These are phyloP conservation scores for Yamadazyma mexicana DNA, from an alignment of 1,139 yeast genomes.

Conservation along the genomic window DNA sequence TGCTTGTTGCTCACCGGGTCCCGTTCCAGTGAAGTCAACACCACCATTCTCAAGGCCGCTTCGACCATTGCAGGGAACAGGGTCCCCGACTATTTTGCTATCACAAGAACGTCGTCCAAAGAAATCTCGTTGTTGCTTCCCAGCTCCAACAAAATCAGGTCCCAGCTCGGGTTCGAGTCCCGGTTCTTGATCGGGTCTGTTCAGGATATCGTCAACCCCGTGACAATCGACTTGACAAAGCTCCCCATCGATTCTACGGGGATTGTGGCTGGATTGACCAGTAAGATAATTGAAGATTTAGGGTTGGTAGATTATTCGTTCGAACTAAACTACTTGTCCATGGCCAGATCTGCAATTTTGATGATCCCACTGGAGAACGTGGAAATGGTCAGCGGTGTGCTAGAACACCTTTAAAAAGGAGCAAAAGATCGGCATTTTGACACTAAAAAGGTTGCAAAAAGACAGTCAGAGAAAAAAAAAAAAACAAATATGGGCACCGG, in stretches of 20 bases:
- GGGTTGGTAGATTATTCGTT: constrained; percentile 23
- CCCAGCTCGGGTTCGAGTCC: constrained; percentile 41
- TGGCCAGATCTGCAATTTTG: constrained; percentile 62
- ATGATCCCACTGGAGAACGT: constrained; percentile 58
- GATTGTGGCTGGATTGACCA: constrained; percentile 67
- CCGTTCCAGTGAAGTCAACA: constrained; percentile 47
- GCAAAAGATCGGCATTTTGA: too few species aligned
- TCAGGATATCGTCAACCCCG: constrained; percentile 58
- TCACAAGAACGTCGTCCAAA: constrained; percentile 54
- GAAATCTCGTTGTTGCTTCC: constrained; percentile 60
- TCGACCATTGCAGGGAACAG: constrained; percentile 27
- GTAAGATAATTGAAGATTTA: constrained; percentile 41
- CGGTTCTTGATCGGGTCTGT: constrained; percentile 55
- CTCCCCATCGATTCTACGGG: constrained; percentile 66
- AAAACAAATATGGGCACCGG: too few species aligned
- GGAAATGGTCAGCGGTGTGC: constrained; percentile 17
- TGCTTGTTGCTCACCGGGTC: constrained; percentile 63
- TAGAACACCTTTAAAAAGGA: too few species aligned
- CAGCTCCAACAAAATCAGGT: constrained; percentile 34
- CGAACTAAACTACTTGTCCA: constrained; percentile 63
- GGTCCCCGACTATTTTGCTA: constrained; percentile 55
- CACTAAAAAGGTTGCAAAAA: too few species aligned
- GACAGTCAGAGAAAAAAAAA: too few species aligned
- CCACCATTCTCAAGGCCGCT: constrained; percentile 38
- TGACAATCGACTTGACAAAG: constrained; percentile 53